Conservation (phyloP, 768 basidiomycete species). For the Podaxis mareebaensis region DNA sequence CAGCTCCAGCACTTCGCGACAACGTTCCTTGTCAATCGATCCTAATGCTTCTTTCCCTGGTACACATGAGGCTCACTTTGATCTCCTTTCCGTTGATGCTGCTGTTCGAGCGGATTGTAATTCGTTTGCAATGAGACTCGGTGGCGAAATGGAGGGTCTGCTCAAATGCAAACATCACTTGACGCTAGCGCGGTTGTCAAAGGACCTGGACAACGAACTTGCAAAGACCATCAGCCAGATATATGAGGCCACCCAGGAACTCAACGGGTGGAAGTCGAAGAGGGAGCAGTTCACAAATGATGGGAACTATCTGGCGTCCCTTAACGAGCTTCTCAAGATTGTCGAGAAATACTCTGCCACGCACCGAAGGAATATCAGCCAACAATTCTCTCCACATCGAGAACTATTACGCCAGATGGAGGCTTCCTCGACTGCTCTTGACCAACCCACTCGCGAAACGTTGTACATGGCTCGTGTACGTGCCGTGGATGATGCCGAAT, state of each 20-base stretch:
- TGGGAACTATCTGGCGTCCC: conserved; percentile 32
- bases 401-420: conserved; percentile 60
- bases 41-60: conserved; percentile 13
- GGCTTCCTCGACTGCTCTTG: conserved; percentile 40
- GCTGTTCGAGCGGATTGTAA: conserved; percentile 71
- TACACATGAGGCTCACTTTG: conserved; percentile 49
- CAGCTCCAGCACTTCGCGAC: background rate
- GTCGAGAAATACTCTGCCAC: conserved; percentile 30
- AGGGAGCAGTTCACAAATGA: background rate
- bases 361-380: conserved; percentile 25
- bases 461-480: conserved; percentile 50
- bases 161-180: conserved; percentile 49
- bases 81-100: conserved; percentile 60
- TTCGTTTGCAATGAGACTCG: conserved; percentile 62
- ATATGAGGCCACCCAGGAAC: conserved; percentile 29
- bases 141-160: conserved; percentile 52
- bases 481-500: conserved; percentile 52
- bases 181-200: conserved; percentile 53
- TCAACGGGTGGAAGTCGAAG: conserved; percentile 36
- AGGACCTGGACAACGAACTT: conserved; percentile 48
- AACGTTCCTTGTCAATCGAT: conserved; percentile 14
- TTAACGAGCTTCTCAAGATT: conserved; percentile 31
- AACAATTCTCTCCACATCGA: conserved; percentile 54
- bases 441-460: conserved; percentile 44
- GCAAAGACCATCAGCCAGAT: conserved; percentile 29